Evolutionary conservation across 441 rosid genomes (phyloP).

Genomic region (Populus trichocarpa): DNA sequence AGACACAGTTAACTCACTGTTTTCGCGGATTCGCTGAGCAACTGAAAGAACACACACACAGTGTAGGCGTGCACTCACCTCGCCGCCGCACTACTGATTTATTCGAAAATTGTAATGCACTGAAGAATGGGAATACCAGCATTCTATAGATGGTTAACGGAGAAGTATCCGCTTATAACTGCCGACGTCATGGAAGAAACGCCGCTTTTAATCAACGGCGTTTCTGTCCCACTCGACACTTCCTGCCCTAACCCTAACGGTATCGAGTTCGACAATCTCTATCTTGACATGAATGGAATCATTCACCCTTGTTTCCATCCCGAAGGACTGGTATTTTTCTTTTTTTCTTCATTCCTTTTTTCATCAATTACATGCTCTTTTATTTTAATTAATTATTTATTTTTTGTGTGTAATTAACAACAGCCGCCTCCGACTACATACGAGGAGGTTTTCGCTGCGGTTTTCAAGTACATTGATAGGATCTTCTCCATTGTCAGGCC

Average conservation of each 20-base stretch:
- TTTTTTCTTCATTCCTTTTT: background rate
- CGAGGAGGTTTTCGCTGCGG: slow-evolving; percentile 17
- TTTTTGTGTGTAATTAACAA: background rate
- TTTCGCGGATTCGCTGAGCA: too few relatives aligned
- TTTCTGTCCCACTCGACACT: slow-evolving; percentile 5
- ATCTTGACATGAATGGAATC: slow-evolving; percentile 34
- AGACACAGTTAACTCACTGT: too few relatives aligned
- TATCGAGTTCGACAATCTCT: slow-evolving; percentile 32
- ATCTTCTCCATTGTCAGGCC: slow-evolving; percentile 27
- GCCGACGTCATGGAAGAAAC: slow-evolving; percentile 12
- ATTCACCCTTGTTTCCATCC: slow-evolving; percentile 40
- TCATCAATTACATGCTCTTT: too few relatives aligned
- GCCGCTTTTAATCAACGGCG: slow-evolving; percentile 8
- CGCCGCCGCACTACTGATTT: background rate
- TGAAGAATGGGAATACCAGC: slow-evolving; percentile 27
- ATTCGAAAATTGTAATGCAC: background rate
- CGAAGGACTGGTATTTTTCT: slow-evolving; percentile 9
- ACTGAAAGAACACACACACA: too few relatives aligned
- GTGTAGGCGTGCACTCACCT: background rate
- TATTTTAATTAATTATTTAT: background rate
- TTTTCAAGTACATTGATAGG: slow-evolving; percentile 23
- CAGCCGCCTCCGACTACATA: slow-evolving; percentile 19
- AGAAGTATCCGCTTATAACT: slow-evolving; percentile 14
- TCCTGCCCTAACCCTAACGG: slow-evolving; percentile 22
- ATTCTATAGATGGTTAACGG: slow-evolving; percentile 23